Base-by-base conservation (phyloP, 176 grass and related monocot genomes). In the Oryza officinalis region DNA sequence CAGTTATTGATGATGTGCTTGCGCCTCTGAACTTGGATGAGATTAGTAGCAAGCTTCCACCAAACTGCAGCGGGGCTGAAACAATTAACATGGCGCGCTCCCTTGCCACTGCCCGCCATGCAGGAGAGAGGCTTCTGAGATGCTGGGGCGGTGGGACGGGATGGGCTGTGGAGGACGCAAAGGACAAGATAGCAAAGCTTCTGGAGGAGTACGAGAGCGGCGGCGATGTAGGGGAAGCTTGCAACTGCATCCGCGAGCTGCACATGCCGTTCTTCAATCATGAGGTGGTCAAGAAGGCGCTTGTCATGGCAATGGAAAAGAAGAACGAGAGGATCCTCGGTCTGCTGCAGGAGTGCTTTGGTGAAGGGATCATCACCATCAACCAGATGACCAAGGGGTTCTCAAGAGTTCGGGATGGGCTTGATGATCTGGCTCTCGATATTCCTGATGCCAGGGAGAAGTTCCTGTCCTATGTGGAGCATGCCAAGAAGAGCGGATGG, bases 341-440 rank as follows among this genome's bases (percentile, higher is more conserved):
- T 20, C 89, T 97, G 75, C 81, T 97, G 30, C 87, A 89, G 17
- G 92, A 97, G 66, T 93, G 92, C 80, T 97, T 97, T 30, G 66
- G 88, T 7, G 95, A 97, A 89, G 95, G 95, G 71, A 87, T 97
- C 75, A 93, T 97, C 75, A 97, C 95, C 33, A 94, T 88, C 75
- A 94, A 94, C 79, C 95, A 97, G 86, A 92, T 97, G 86, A 94
- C 90, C 73, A 97, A 97, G 85, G 95, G 95, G 41, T 97, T 97
- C 87, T 82, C 84, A 11, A 94, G 92, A 85, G 92, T 97, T 27
- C 76, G 88, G 82, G 92, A 97, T 6, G 95, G 86, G 43, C 92
- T 97, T 8, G 95, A 97, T 73, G 95, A 97, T 71, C 86, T 97
- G 84, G 95, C 95, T 64, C 95, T 97, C 0, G 95, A 97, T n/a